phyloP scores from a whole-genome alignment of 768 basidiomycete genomes.

The Hemileccinum impolitum region DNA sequence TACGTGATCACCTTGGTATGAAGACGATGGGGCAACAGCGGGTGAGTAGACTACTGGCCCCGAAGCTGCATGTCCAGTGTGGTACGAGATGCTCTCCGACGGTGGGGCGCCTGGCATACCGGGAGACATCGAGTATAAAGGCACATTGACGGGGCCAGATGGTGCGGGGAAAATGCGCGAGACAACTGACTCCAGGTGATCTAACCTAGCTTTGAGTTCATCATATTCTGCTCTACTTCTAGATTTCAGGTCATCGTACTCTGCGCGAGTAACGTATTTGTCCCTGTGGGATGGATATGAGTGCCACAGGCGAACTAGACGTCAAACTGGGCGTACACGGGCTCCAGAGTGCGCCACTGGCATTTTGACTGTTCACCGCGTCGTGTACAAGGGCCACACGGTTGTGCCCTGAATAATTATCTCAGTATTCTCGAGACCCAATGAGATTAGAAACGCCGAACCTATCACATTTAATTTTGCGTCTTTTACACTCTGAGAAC shows the following conservation, averaged over 20 bases:
- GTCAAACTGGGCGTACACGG: slow-evolving; percentile 52
- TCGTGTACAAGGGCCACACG: slow-evolving; percentile 76
- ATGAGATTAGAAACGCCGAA: slow-evolving; percentile 30
- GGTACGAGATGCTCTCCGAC: slow-evolving; percentile 27
- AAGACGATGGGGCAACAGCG: slow-evolving; percentile 16
- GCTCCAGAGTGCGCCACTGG: slow-evolving; percentile 81
- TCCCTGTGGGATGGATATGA: slow-evolving; percentile 44
- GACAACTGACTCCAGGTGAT: slow-evolving; percentile 56
- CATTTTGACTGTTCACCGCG: slow-evolving; percentile 79
- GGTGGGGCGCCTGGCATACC: slow-evolving; percentile 29
- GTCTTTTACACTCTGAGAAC: slow-evolving; percentile 70
- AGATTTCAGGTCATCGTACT: slow-evolving; percentile 72
- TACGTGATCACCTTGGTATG: slow-evolving; percentile 25
- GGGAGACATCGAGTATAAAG: slow-evolving; percentile 28
- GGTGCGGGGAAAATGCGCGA: slow-evolving; percentile 35
- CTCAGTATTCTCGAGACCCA: slow-evolving; percentile 7
- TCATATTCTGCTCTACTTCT: slow-evolving; percentile 39
- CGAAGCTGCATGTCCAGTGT: slow-evolving; percentile 24
- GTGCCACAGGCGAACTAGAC: slow-evolving; percentile 1
- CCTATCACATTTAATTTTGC: slow-evolving; percentile 90
- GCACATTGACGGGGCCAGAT: slow-evolving; percentile 26
- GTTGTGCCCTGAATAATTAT: slow-evolving; percentile 56
- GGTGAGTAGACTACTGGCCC: slow-evolving; percentile 26
- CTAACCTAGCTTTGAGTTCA: slow-evolving; percentile 63
- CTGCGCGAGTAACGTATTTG: slow-evolving; percentile 75